Percentiles rank a stretch among this genome's conserved stretches.
Conservation (phyloP, 140 eudicot genomes). For the Ambrosia hybrid region DNA sequence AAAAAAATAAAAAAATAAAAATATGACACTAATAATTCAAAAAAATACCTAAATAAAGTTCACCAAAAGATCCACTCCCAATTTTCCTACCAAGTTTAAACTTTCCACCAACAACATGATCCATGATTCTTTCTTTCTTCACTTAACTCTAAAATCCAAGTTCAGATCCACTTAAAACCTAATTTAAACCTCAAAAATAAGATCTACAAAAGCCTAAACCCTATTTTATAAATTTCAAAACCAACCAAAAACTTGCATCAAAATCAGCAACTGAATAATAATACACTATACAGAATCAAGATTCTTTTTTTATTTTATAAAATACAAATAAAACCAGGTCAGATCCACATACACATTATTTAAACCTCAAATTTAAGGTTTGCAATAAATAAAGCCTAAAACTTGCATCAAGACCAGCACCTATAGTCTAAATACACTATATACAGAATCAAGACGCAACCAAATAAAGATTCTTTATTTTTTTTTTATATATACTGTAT, state of each 20-base stretch:
- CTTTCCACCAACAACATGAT: conserved; percentile 87
- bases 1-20: not conserved
- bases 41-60: conserved; percentile 76
- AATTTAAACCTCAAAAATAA: conserved; percentile 20
- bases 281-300: conserved; percentile 20
- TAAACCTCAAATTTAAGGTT: conserved; percentile 16
- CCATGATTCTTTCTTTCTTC: conserved; percentile 48
- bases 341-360: conserved; percentile 19
- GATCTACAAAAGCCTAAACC: conserved; percentile 14
- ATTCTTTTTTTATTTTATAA: not conserved
- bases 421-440: not conserved
- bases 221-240: not conserved
- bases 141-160: not conserved
- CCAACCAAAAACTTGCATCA: conserved; percentile 25
- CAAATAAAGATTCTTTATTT: conserved; percentile 9
- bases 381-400: not conserved
- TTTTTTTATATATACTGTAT: too few relatives aligned
- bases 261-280: conserved; percentile 14
- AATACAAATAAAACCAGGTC: conserved; percentile 19
- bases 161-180: conserved; percentile 28
- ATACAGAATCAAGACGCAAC: conserved; percentile 23
- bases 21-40: not conserved
- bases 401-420: conserved; percentile 16
- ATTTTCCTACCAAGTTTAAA: conserved; percentile 97
- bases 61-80: conserved; percentile 99